phyloP scores from a whole-genome alignment of 768 basidiomycete genomes.

The Aureoboletus auriporus region DNA sequence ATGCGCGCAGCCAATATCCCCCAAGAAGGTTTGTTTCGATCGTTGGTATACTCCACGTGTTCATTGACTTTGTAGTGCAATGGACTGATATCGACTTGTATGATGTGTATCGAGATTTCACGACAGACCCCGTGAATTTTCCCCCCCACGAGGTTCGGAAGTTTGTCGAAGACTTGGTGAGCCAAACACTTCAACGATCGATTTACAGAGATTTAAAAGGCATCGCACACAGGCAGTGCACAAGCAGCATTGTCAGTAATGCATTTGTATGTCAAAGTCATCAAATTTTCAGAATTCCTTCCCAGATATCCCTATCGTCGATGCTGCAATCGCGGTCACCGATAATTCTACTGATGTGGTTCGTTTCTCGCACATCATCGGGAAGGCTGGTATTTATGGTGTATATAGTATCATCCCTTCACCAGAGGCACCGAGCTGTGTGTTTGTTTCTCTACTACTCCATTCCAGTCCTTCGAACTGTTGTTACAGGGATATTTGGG shows the following conservation, averaged over 20 bases:
- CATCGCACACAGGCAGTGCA: conserved; percentile 8
- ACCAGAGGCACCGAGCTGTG: conserved; percentile 56
- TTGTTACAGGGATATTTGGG: conserved; percentile 52
- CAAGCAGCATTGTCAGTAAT: conserved; percentile 20
- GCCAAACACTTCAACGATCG: conserved; percentile 13
- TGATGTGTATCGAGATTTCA: conserved; percentile 66
- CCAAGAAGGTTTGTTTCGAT: conserved; percentile 50
- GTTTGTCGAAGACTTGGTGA: conserved; percentile 53
- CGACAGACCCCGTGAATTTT: conserved; percentile 60
- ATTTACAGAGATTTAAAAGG: not conserved
- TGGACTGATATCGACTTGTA: conserved; percentile 77
- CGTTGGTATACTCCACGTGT: not conserved
- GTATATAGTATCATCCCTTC: conserved; percentile 61
- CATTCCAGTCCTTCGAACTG: not conserved
- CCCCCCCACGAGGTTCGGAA: conserved; percentile 46
- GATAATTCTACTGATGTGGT: conserved; percentile 61
- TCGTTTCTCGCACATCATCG: conserved; percentile 18
- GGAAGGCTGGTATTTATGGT: not conserved
- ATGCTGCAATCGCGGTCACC: conserved; percentile 54
- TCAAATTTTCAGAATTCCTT: not conserved
- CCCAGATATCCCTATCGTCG: conserved; percentile 65
- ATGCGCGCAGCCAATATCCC: conserved; percentile 69
- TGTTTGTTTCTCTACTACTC: conserved; percentile 6
- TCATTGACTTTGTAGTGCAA: conserved; percentile 41
- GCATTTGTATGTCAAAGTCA: not conserved